These are phyloP conservation scores for Colletotrichum endophyticum DNA, from an alignment of 2,329 filamentous ascomycete species.

Conservation along the genomic window DNA sequence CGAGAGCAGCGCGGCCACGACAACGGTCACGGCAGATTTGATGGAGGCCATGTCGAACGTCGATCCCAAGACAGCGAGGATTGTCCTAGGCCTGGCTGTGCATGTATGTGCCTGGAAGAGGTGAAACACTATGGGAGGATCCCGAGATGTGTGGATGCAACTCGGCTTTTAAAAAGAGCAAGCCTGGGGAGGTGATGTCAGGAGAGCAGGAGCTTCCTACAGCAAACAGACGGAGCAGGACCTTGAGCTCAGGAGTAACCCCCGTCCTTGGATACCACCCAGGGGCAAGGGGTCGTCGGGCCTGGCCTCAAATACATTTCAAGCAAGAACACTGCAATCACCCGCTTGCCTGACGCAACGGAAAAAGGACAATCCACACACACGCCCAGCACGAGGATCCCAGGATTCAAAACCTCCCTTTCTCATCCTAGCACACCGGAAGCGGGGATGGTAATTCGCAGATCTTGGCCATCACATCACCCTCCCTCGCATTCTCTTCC, in stretches of 20 bases:
- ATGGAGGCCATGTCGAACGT: not conserved
- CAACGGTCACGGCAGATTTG: not conserved
- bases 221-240: not conserved
- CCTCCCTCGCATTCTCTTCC: not conserved
- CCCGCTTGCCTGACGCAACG: not conserved
- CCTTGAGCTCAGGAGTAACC: not conserved
- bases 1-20: not conserved
- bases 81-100: not conserved
- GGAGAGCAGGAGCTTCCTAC: not conserved
- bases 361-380: not conserved
- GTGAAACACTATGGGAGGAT: not conserved
- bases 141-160: not conserved
- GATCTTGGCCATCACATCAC: not conserved
- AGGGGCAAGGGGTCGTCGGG: not conserved
- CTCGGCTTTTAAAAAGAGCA: not conserved
- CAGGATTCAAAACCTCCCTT: not conserved
- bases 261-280: not conserved
- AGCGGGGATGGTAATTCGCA: not conserved
- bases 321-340: not conserved
- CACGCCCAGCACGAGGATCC: not conserved
- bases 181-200: not conserved
- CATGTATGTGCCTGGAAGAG: not conserved
- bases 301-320: not conserved
- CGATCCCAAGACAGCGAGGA: not conserved
- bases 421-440: not conserved